Conservation (phyloP, 2,329 filamentous ascomycete species). For the Fusarium tupiense region DNA sequence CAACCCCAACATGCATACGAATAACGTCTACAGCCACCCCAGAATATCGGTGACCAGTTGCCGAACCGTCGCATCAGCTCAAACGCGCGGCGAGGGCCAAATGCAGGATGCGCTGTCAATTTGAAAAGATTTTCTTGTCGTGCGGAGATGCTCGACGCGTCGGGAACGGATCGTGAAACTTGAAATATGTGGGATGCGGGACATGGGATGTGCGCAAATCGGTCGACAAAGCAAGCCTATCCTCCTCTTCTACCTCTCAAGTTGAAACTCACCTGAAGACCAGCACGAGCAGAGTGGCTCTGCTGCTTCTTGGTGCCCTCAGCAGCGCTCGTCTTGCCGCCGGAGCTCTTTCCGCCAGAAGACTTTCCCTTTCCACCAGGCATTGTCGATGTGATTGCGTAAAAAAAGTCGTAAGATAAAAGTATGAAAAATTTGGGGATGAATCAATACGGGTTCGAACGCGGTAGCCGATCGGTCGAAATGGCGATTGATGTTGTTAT, state of each 20-base stretch:
- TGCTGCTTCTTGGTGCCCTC: conserved; percentile 85
- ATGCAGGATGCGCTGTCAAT: conserved; percentile 9
- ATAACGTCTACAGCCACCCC: background rate
- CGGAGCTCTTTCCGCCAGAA: conserved; percentile 86
- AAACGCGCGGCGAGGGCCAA: conserved; percentile 4
- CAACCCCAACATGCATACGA: conserved; percentile 11
- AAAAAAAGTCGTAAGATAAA: conserved; percentile 35
- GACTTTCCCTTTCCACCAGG: conserved; percentile 95
- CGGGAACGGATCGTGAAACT: conserved; percentile 31
- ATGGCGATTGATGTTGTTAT: conserved; percentile 40
- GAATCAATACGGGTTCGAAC: conserved; percentile 36
- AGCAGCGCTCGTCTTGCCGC: conserved; percentile 74
- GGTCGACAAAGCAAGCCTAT: conserved; percentile 23
- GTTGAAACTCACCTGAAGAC: conserved; percentile 81
- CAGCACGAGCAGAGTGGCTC: conserved; percentile 95
- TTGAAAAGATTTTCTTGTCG: conserved; percentile 33
- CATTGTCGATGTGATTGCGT: conserved; percentile 56
- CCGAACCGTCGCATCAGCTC: conserved; percentile 13
- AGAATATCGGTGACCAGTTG: conserved; percentile 12
- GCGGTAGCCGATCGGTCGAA: conserved; percentile 33
- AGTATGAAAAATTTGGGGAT: conserved; percentile 25
- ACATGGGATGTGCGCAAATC: conserved; percentile 41
- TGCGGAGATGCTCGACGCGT: conserved; percentile 42
- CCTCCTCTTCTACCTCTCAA: conserved; percentile 3
- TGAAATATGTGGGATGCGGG: conserved; percentile 40